Evolutionary conservation across 2,329 filamentous ascomycete genomes (phyloP).

Genomic region (Penicillium sp.): DNA sequence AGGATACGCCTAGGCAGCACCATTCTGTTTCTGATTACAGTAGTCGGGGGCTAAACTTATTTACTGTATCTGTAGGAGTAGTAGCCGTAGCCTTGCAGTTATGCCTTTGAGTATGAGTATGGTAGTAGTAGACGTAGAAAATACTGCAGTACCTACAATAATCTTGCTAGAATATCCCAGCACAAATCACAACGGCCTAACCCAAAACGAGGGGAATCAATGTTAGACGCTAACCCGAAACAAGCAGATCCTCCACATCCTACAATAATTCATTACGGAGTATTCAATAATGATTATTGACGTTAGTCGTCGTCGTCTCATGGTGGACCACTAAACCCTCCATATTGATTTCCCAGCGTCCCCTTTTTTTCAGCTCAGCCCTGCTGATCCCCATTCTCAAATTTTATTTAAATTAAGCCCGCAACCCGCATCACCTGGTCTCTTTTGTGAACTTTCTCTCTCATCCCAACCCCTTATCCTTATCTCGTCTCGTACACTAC

Average conservation of each 20-base stretch:
- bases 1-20: slow-evolving; percentile 28
- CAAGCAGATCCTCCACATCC: slow-evolving; percentile 28
- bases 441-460: not conserved
- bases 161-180: too few relatives aligned
- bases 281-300: too few relatives aligned
- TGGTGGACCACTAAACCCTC: not conserved
- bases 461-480: slow-evolving; percentile 6
- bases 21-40: slow-evolving; percentile 19
- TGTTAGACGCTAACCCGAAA: slow-evolving; percentile 6
- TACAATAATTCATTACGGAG: too few relatives aligned
- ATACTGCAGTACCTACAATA: not conserved
- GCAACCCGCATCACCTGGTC: slow-evolving; percentile 2
- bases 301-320: slow-evolving; percentile 6
- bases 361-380: slow-evolving; percentile 14
- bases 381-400: slow-evolving; percentile 17
- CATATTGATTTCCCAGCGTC: slow-evolving; percentile 10
- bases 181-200: not conserved
- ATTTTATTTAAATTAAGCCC: slow-evolving; percentile 20
- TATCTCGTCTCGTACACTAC: not conserved
- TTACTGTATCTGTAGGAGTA: slow-evolving; percentile 11
- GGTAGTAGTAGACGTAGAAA: not conserved
- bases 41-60: slow-evolving; percentile 26
- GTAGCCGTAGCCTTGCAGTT: too few relatives aligned
- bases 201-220: not conserved
- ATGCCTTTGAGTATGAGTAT: not conserved